These are phyloP conservation scores for Spathaspora hagerdaliae DNA, from an alignment of 805 yeast species.

Conservation along the genomic window DNA sequence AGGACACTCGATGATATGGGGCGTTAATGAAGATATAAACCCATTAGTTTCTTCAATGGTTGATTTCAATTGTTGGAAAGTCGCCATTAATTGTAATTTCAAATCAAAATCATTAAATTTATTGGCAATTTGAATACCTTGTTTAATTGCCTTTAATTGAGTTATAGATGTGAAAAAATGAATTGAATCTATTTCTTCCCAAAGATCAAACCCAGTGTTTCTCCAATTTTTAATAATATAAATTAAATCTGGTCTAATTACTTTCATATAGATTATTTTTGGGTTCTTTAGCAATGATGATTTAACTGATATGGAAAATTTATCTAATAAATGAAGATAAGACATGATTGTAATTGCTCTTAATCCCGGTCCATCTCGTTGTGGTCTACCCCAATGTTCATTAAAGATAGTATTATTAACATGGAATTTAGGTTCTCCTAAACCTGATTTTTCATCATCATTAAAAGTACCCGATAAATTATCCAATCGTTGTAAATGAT, in stretches of 20 bases:
- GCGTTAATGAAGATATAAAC: constrained; percentile 27
- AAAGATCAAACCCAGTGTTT: constrained; percentile 70
- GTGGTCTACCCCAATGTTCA: constrained; percentile 90
- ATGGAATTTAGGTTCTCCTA: constrained; percentile 89
- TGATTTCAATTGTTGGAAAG: constrained; percentile 31
- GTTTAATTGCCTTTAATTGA: constrained; percentile 65
- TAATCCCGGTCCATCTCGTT: constrained; percentile 90
- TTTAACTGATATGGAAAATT: constrained; percentile 18
- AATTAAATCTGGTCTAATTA: constrained; percentile 66
- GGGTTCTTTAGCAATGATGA: constrained; percentile 21
- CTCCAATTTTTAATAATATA: constrained; percentile 64
- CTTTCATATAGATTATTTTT: constrained; percentile 43
- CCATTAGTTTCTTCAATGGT: constrained; percentile 38
- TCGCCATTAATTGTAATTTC: constrained; percentile 18
- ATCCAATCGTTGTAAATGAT: constrained; percentile 55
- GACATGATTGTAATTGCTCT: constrained; percentile 62
- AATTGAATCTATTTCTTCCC: constrained; percentile 80
- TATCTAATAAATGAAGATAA: constrained; percentile 44
- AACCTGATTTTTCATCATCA: constrained; percentile 41
- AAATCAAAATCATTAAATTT: constrained; percentile 22
- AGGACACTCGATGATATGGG: constrained; percentile 73
- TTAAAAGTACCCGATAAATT: constrained; percentile 67
- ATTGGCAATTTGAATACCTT: constrained; percentile 27
- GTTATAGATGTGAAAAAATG: constrained; percentile 80
- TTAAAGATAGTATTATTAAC: constrained; percentile 61